These are phyloP conservation scores for Wickerhamiella vanderwaltii DNA, from an alignment of 805 yeast genomes.

Conservation along the genomic window DNA sequence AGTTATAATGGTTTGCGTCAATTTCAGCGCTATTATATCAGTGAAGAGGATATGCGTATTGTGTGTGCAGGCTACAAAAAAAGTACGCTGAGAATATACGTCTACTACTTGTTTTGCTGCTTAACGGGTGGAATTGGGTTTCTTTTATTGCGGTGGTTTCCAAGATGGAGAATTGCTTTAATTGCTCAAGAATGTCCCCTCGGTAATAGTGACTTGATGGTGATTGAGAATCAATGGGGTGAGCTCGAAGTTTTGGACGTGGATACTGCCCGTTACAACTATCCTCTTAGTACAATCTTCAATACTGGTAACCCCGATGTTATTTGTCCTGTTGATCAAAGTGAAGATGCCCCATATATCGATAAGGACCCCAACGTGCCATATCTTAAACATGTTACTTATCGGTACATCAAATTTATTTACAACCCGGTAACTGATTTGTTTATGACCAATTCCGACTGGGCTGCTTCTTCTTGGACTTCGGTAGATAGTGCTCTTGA, in stretches of 20 bases:
- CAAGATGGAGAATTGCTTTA: constrained; percentile 48
- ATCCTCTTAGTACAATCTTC: constrained; percentile 60
- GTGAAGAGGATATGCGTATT: constrained; percentile 89
- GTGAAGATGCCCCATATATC: constrained; percentile 15
- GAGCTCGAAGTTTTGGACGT: constrained; percentile 56
- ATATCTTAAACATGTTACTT: constrained; percentile 55
- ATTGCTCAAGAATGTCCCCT: constrained; percentile 37
- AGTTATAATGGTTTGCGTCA: constrained; percentile 22
- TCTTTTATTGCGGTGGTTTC: constrained; percentile 73
- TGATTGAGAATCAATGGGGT: constrained; percentile 87
- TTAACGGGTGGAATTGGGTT: constrained; percentile 61
- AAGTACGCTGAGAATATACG: constrained; percentile 33
- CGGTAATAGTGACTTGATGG: constrained; percentile 84
- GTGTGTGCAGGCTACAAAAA: constrained; percentile 85
- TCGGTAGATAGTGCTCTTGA: constrained; percentile 37
- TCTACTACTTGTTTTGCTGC: constrained; percentile 45
- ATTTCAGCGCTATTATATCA: constrained; percentile 73
- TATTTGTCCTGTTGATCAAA: constrained; percentile 13
- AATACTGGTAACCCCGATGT: constrained; percentile 17
- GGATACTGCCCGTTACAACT: constrained; percentile 49
- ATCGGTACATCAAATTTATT: constrained; percentile 70
- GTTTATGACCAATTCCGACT: constrained; percentile 68
- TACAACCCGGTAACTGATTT: constrained; percentile 82
- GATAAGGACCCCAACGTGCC: constrained; percentile 58
- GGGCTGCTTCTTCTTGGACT: constrained; percentile 78